A percentile compares a stretch with the other conserved stretches of the same genome.
These are phyloP conservation scores for Trametes elegans DNA, from an alignment of 768 basidiomycete genomes.

Conservation along the genomic window DNA sequence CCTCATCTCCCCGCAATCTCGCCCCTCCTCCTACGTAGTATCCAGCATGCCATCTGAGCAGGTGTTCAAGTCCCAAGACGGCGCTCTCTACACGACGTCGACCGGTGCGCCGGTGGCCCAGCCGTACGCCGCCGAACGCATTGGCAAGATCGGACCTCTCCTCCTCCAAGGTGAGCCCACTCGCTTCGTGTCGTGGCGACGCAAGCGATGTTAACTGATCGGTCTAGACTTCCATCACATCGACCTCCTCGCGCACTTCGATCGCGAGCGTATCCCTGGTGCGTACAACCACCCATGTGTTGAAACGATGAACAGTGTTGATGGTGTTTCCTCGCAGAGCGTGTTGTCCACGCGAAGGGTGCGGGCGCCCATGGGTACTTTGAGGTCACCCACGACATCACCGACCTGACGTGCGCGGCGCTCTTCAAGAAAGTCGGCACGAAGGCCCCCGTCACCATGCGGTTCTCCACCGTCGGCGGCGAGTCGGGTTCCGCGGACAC, in stretches of 20 bases:
- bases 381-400: slow-evolving; percentile 82
- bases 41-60: slow-evolving; percentile 61
- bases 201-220: slow-evolving; percentile 19
- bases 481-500: slow-evolving; percentile 87
- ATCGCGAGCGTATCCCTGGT: slow-evolving; percentile 88
- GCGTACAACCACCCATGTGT: not conserved
- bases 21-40: not conserved
- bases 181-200: not conserved
- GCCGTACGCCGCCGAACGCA: slow-evolving; percentile 78
- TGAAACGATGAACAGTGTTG: not conserved
- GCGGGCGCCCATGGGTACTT: slow-evolving; percentile 94
- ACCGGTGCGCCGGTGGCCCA: slow-evolving; percentile 74
- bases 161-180: slow-evolving; percentile 71
- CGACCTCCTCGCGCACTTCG: slow-evolving; percentile 88
- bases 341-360: slow-evolving; percentile 91
- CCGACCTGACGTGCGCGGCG: slow-evolving; percentile 72
- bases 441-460: slow-evolving; percentile 70
- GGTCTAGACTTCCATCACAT: slow-evolving; percentile 82
- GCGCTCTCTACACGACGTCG: slow-evolving; percentile 78
- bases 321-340: slow-evolving; percentile 44
- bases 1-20: slow-evolving; percentile 2
- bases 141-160: slow-evolving; percentile 77
- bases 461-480: slow-evolving; percentile 94
- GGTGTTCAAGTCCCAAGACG: slow-evolving; percentile 52
- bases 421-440: slow-evolving; percentile 66